Evolutionary conservation across 2,329 filamentous ascomycete species (phyloP).

Genomic region (Cadophora gregata): DNA sequence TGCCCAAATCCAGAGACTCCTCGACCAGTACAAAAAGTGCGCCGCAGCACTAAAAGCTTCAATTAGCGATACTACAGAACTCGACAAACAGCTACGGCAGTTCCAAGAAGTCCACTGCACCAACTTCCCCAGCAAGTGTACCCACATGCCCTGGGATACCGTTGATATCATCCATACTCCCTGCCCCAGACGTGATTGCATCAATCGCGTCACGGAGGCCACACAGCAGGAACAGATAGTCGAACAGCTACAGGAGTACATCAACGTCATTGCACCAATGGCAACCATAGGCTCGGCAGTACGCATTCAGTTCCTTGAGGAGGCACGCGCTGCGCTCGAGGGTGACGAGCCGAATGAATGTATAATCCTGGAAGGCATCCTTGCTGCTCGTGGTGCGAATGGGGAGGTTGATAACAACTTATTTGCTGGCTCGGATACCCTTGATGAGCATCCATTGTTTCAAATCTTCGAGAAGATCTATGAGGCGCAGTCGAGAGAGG

Average conservation of each 20-base stretch:
- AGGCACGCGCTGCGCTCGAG: slow-evolving; percentile 5
- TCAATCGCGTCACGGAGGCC: background rate
- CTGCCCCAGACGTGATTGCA: background rate
- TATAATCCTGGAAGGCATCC: background rate
- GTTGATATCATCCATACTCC: background rate
- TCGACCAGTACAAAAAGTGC: no score
- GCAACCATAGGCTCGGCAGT: background rate
- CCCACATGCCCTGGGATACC: background rate
- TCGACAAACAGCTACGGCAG: background rate
- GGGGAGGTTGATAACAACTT: background rate
- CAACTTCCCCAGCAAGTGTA: background rate
- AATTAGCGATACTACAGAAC: background rate
- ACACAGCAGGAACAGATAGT: background rate
- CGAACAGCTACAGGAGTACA: background rate
- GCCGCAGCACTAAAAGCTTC: background rate
- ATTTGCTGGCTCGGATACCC: background rate
- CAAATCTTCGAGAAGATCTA: slow-evolving; percentile 8
- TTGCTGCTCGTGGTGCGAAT: slow-evolving; percentile 4
- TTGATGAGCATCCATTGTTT: slow-evolving; percentile 1
- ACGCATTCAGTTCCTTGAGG: slow-evolving; percentile 4
- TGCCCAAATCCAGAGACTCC: background rate
- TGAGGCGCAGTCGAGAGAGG: background rate
- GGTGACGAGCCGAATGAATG: background rate
- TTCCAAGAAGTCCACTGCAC: background rate
- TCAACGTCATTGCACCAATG: background rate